Evolutionary conservation across 495 filamentous ascomycete genomes (phyloP).

Genomic region (Neurospora sp.): DNA sequence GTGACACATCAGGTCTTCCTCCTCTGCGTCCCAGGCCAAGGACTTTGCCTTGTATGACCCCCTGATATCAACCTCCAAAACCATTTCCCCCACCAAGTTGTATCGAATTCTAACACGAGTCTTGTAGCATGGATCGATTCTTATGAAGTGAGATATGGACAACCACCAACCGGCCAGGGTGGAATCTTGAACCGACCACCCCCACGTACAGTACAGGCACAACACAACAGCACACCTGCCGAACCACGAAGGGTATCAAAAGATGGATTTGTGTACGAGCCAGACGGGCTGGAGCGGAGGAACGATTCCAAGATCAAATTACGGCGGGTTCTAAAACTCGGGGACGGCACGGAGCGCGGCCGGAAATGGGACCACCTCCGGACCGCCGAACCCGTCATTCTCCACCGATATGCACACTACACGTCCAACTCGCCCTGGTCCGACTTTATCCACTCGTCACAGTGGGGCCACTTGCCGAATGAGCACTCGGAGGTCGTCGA

Average conservation of each 20-base stretch:
- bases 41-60: constrained; percentile 33
- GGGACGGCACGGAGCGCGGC: constrained; percentile 30
- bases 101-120: constrained; percentile 11
- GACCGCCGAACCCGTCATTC: constrained; percentile 45
- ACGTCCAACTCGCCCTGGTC: constrained; percentile 35
- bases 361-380: constrained; percentile 49
- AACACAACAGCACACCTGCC: constrained; percentile 50
- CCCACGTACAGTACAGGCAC: constrained; percentile 42
- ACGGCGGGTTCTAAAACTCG: constrained; percentile 22
- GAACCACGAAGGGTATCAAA: constrained; percentile 36
- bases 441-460: constrained; percentile 39
- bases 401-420: constrained; percentile 32
- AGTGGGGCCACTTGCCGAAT: constrained; percentile 34
- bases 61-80: neutral
- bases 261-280: constrained; percentile 44
- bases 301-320: constrained; percentile 12
- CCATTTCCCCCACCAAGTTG: neutral
- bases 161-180: constrained; percentile 25
- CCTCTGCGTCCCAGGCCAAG: constrained; percentile 9
- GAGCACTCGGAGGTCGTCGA: constrained; percentile 38
- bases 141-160: constrained; percentile 30
- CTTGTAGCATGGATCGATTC: constrained; percentile 45
- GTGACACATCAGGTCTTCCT: neutral
- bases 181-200: constrained; percentile 28
- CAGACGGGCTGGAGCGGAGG: constrained; percentile 17